A percentile compares a stretch with the other conserved stretches of the same genome.
Conservation (phyloP, 1,139 yeast genomes). For the Candida albicans region DNA sequence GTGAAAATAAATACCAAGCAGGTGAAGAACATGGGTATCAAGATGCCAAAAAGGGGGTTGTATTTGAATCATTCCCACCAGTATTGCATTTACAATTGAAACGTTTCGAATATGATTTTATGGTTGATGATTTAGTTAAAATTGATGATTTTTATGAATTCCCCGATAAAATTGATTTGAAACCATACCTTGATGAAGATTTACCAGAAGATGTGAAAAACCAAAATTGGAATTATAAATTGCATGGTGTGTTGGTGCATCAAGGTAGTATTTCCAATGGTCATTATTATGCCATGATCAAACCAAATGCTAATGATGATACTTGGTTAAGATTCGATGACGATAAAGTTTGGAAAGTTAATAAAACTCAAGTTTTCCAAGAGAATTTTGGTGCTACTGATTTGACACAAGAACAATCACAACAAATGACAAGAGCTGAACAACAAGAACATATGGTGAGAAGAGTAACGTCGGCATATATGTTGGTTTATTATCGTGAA, state of each 20-base stretch:
- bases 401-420: conserved; percentile 46
- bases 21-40: conserved; percentile 83
- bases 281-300: conserved; percentile 91
- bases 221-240: conserved; percentile 72
- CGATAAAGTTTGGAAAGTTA: conserved; percentile 87
- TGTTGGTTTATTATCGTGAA: conserved; percentile 89
- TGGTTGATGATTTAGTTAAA: conserved; percentile 84
- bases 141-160: conserved; percentile 91
- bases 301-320: conserved; percentile 62
- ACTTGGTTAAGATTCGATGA: conserved; percentile 94
- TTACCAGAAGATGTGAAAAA: conserved; percentile 39
- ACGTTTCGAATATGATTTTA: conserved; percentile 91
- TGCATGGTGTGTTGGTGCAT: conserved; percentile 94
- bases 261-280: conserved; percentile 96
- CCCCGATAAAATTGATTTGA: conserved; percentile 78
- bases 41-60: conserved; percentile 96
- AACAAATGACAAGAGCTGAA: conserved; percentile 54
- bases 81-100: conserved; percentile 90
- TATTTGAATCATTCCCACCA: conserved; percentile 86
- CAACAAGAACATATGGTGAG: conserved; percentile 65
- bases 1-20: conserved; percentile 95
- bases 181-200: conserved; percentile 72
- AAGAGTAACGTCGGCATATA: conserved; percentile 91
- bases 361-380: conserved; percentile 80
- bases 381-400: conserved; percentile 88